Evolutionary conservation across 2,329 filamentous ascomycete species (phyloP), one percentile per base, ranked within the genome.

Genomic region (Myriosclerotinia duriaeana): DNA sequence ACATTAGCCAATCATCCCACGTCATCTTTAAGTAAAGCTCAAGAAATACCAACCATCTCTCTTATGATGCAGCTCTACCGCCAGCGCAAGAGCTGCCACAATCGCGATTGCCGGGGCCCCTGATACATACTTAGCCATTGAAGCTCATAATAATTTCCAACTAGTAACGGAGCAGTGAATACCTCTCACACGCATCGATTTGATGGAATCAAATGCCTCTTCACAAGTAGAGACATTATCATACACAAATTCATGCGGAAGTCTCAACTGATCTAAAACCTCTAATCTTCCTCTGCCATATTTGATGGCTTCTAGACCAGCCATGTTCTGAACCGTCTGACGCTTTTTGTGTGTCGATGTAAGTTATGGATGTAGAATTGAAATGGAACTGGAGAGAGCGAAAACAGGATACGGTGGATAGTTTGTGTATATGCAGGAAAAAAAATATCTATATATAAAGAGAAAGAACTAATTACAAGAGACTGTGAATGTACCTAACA

Each of bases 71-170:
- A 98, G 79, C 77, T 98, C 94, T 11, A 97, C 91, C 1, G 93
- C 93, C 46, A 97, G 85, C 2, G 91, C 89, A 44, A 99, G 85
- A 26, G 91, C 91, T 30, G 95, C 95, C n/a, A 99, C 95, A 71
- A 99, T 98, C 54, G 95, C 95, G 77, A 99, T 99, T 55, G 95
- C 95, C 0, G 95, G 95, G 6, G 95, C 95, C 52, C 92, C 90
- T 82, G 67, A 50, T 66, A 54, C 68, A 44, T 50, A 54, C 40
- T 68, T 65, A 65, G 63, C 46, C 36, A 60, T 42, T 11, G 34
- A 60, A 34, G 56, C 63, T 34, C 40, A 42, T 64, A 22, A 38
- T 50, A 14, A 56, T 30, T 44, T 17, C 30, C 38, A 2, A 44
- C 44, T 17, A 30, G 14, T 7, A 52, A 14, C 22, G 20, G 40